These are phyloP conservation scores for Rhodotorula sphaerocarpa DNA, from an alignment of 768 basidiomycete genomes.

Conservation along the genomic window DNA sequence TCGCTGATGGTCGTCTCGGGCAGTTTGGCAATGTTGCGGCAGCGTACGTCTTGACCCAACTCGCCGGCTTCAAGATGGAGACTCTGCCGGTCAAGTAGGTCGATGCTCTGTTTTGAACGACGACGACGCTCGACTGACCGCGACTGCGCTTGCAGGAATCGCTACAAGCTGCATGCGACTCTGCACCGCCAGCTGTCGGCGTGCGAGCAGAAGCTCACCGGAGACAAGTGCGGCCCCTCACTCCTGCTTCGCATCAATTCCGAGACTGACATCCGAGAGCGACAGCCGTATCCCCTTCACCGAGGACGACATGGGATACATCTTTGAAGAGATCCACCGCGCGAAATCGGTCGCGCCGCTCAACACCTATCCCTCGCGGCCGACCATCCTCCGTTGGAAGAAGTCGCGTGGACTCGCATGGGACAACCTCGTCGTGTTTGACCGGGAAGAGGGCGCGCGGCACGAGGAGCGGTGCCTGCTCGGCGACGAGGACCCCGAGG, in stretches of 20 bases:
- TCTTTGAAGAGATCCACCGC: conserved; percentile 80
- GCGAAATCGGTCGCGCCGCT: conserved; percentile 68
- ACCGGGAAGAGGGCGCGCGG: conserved; percentile 53
- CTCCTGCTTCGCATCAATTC: too few species aligned
- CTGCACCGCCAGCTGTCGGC: conserved; percentile 30
- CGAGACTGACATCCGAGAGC: not conserved
- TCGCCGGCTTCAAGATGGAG: conserved; percentile 79
- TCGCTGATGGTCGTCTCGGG: too few species aligned
- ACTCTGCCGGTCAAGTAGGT: conserved; percentile 79
- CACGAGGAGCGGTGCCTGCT: conserved; percentile 42
- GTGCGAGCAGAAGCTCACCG: conserved; percentile 25
- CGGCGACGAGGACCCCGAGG: conserved; percentile 47
- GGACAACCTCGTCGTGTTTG: conserved; percentile 83
- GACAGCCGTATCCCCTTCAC: conserved; percentile 65
- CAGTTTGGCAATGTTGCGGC: conserved; percentile 81
- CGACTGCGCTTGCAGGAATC: conserved; percentile 20
- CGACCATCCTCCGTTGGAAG: conserved; percentile 77
- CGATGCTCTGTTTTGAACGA: conserved; percentile 42
- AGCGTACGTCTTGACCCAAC: conserved; percentile 75
- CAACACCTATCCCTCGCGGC: conserved; percentile 58
- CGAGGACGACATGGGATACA: conserved; percentile 69
- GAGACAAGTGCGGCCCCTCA: conserved; percentile 16
- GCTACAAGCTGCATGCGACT: conserved; percentile 26
- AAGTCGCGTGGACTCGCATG: conserved; percentile 54
- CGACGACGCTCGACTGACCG: not conserved